Evolutionary conservation across 2,329 filamentous ascomycete species (phyloP), one percentile per base, ranked within the genome.

Genomic region (Ophiostoma ulmi): DNA sequence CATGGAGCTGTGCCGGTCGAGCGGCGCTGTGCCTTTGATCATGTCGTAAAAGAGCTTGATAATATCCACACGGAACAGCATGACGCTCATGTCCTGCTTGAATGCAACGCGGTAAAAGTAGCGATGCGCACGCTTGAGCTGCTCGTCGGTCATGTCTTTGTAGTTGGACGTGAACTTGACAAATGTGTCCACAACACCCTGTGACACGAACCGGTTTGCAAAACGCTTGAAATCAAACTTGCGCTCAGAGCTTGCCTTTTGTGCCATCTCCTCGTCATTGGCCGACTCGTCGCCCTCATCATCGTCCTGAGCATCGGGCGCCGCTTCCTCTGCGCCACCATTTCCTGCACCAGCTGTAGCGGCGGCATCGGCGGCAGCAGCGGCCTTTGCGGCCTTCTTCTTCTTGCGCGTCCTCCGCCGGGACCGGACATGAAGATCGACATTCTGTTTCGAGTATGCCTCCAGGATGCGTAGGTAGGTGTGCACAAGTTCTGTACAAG

Each of bases 21-120:
- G 81, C 0, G 90, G 87, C 72, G 92, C 87, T 0, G 92, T 91
- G 0, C 94, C 94, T 78, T 96, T 96, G 79, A 98, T 91, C 88
- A 99, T 94, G 77, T 88, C 90, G 77, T 97, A 89, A 68, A 99
- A 89, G 1, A 98, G 84, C 63, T 91, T 88, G 66, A 99, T 88
- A 48, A 97, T 97, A 77, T 98, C 95, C 5, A 97, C 87, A 11
- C 94, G 88, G 80, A 93, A 98, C 1, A 99, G 84, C 81, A 97
- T 87, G 31, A 97, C 90, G 71, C 89, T 90, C 82, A 95, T 89
- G 66, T 97, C 92, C 79, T 97, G 91, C 80, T 98, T 99, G 83
- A 98, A 98, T 0, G 93, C 93, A 13, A 97, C 85, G 0, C 94
- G 90, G 77, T 98, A 96, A 77, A 99, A 94, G 79, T 94, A 99